Percentiles rank a stretch among this genome's conserved stretches.
Conservation (phyloP, 208 protist species). For the Crithidia sp. region DNA sequence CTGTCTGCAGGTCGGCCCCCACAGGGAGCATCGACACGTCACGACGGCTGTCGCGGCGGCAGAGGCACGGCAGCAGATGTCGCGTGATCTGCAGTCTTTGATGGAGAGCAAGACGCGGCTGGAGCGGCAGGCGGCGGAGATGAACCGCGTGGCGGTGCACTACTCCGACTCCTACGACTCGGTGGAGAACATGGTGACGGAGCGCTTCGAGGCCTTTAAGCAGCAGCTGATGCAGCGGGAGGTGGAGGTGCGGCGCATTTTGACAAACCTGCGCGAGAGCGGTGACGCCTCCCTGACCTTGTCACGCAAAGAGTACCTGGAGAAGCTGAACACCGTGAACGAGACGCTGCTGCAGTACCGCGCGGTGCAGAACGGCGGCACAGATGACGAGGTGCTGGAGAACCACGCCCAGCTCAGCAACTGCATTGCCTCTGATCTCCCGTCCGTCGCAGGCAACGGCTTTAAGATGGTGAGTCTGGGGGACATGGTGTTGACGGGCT, state of each 20-base stretch:
- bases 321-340: conserved; percentile 62
- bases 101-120: conserved; percentile 50
- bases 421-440: conserved; percentile 44
- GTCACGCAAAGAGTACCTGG: conserved; percentile 53
- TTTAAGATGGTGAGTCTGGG: conserved; percentile 59
- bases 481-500: conserved; percentile 49
- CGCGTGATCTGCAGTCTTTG: conserved; percentile 51
- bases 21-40: conserved; percentile 67
- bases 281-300: conserved; percentile 61
- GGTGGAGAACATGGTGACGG: conserved; percentile 69
- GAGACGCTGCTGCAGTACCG: conserved; percentile 54
- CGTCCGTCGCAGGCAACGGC: conserved; percentile 53
- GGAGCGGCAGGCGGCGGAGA: conserved; percentile 65
- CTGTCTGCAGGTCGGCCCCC: conserved; percentile 80
- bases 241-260: conserved; percentile 56
- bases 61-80: conserved; percentile 65
- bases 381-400: conserved; percentile 75
- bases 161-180: conserved; percentile 77
- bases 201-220: conserved; percentile 71
- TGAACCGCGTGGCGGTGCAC: conserved; percentile 59
- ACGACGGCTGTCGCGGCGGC: conserved; percentile 49
- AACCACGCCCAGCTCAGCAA: conserved; percentile 41
- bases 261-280: conserved; percentile 60
- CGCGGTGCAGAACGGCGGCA: conserved; percentile 51
- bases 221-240: conserved; percentile 79